Percentiles rank a stretch among this genome's conserved stretches.
Conservation (phyloP, 345 rosid species). For the Cochlearia excelsa region DNA sequence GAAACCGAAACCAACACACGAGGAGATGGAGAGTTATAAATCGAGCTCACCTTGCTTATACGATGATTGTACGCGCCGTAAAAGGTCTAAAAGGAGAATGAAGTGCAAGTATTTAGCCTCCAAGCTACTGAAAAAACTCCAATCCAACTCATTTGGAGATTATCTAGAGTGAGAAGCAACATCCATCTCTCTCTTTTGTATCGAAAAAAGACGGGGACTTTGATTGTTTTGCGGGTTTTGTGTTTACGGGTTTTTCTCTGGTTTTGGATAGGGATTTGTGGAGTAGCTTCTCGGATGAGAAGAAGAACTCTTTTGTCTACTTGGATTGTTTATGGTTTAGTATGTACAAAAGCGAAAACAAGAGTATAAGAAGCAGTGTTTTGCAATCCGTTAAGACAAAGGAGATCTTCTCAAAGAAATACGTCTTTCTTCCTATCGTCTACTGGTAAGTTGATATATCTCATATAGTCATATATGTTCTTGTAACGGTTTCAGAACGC, state of each 20-base stretch:
- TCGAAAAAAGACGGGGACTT: neutral
- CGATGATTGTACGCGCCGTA: conserved; percentile 40
- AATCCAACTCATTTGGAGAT: conserved; percentile 30
- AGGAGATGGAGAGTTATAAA: conserved; percentile 24
- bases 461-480: conserved; percentile 3
- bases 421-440: conserved; percentile 70
- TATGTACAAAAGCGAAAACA: conserved; percentile 43
- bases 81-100: conserved; percentile 42
- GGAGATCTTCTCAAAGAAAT: conserved; percentile 56
- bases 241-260: neutral
- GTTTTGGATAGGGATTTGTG: conserved; percentile 49
- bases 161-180: conserved; percentile 58
- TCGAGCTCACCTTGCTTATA: conserved; percentile 46
- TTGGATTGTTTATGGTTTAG: conserved; percentile 57
- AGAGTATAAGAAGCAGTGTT: conserved; percentile 38
- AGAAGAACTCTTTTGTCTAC: conserved; percentile 44
- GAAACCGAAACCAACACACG: conserved; percentile 31
- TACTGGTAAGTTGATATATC: conserved; percentile 41
- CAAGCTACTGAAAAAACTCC: conserved; percentile 39
- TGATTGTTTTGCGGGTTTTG: neutral
- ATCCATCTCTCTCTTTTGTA: neutral
- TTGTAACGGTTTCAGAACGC: neutral
- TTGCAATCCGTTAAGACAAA: conserved; percentile 51
- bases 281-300: conserved; percentile 45
- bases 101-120: conserved; percentile 35